Evolutionary conservation across 2,329 filamentous ascomycete genomes (phyloP).

Genomic region (Fusarium agapanthi): DNA sequence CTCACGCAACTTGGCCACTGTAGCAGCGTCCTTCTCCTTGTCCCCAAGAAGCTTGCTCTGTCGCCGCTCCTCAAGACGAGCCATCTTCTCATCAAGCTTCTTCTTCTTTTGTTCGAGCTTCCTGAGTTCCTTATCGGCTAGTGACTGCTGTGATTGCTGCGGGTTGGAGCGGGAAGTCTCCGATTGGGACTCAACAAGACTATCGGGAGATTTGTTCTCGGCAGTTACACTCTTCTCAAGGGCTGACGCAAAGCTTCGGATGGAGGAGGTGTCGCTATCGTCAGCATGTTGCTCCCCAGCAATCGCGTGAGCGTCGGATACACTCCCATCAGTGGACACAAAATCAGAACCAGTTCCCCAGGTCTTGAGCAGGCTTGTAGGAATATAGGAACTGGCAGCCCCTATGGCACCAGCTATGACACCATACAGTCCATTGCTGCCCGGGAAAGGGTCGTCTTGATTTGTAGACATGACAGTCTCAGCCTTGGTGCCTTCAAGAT

Average conservation of each 20-base stretch:
- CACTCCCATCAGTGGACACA: constrained; percentile 39
- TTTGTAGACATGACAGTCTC: constrained; percentile 25
- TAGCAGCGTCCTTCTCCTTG: constrained; percentile 58
- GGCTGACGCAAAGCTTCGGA: constrained; percentile 60
- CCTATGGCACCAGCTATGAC: constrained; percentile 64
- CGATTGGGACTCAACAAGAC: constrained; percentile 44
- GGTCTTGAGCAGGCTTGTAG: constrained; percentile 47
- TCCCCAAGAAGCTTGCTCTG: constrained; percentile 56
- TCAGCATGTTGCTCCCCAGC: constrained; percentile 40
- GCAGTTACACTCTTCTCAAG: constrained; percentile 48
- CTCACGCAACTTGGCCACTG: constrained; percentile 66
- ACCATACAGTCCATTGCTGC: constrained; percentile 61
- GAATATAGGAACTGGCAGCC: constrained; percentile 58
- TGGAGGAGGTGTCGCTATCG: constrained; percentile 56
- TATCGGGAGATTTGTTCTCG: constrained; percentile 42
- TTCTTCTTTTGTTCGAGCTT: constrained; percentile 69
- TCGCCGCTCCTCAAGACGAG: constrained; percentile 61
- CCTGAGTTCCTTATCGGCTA: constrained; percentile 68
- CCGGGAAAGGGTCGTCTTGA: constrained; percentile 47
- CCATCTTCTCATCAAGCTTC: constrained; percentile 70
- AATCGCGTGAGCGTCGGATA: constrained; percentile 33
- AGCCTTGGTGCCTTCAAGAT: constrained; percentile 47
- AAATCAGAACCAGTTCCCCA: constrained; percentile 42
- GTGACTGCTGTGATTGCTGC: constrained; percentile 38
- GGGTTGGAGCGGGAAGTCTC: constrained; percentile 50